phyloP scores from a whole-genome alignment of 257 asterid genomes.

The Gentiana dahurica region DNA sequence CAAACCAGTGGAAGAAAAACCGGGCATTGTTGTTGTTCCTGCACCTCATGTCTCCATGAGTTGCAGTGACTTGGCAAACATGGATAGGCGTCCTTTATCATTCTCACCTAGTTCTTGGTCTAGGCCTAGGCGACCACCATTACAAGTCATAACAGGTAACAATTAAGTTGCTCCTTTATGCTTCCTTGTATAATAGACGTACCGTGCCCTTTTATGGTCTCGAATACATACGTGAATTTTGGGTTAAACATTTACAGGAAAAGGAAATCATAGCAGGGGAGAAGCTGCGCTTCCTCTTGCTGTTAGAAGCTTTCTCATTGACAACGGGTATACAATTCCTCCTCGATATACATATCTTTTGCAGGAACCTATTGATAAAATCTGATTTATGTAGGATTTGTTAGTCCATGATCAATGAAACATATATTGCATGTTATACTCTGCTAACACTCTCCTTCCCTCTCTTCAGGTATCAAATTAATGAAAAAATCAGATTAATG shows the following conservation, averaged over 20 bases:
- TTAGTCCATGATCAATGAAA: neutral
- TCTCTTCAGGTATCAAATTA: no score
- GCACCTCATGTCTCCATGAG: constrained; percentile 18
- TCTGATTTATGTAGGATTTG: neutral
- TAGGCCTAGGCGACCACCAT: constrained; percentile 6
- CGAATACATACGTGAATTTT: neutral
- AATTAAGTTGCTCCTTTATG: neutral
- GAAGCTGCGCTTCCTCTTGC: constrained; percentile 73
- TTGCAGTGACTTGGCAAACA: constrained; percentile 18
- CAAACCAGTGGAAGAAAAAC: constrained; percentile 16
- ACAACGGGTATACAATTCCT: constrained; percentile 33
- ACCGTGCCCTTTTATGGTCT: no score
- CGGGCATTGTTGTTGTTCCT: constrained; percentile 15
- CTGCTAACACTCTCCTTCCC: no score
- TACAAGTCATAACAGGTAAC: constrained; percentile 91
- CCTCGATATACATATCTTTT: neutral
- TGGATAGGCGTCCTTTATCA: constrained; percentile 12
- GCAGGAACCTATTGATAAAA: neutral
- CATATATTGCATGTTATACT: neutral
- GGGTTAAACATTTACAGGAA: constrained; percentile 34
- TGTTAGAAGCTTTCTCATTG: constrained; percentile 57
- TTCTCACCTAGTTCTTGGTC: constrained; percentile 26
- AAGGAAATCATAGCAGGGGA: constrained; percentile 78
- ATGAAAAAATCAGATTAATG: no score
- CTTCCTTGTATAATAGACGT: neutral